Conservation (phyloP, 208 protist species). For the Acanthamoeba sp. region DNA sequence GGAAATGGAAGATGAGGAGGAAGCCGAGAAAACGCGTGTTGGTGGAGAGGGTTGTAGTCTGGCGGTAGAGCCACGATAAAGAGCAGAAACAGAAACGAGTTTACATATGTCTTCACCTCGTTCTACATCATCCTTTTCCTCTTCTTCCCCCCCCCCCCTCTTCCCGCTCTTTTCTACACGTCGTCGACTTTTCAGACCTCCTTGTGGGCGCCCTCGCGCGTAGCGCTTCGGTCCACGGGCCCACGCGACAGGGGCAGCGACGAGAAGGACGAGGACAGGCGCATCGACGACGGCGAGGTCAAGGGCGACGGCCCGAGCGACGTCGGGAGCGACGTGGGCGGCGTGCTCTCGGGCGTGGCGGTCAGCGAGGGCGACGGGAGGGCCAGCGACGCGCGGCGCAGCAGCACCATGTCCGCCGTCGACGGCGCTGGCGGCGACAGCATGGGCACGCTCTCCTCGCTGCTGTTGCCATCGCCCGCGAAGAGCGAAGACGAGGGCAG, state of each 20-base stretch:
- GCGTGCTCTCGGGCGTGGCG: neutral
- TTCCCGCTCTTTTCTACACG: no score
- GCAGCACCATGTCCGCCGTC: neutral
- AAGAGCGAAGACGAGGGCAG: constrained; percentile 8
- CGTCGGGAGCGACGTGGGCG: neutral
- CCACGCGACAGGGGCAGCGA: neutral
- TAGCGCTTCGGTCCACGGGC: no score
- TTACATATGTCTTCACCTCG: no score
- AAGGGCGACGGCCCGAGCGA: neutral
- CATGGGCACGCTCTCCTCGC: neutral
- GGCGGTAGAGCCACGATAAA: neutral
- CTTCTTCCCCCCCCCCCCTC: no score
- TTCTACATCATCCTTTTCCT: no score
- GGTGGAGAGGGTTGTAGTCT: no score
- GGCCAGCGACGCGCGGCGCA: neutral
- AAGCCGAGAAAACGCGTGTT: neutral
- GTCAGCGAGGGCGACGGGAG: neutral
- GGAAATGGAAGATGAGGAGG: neutral
- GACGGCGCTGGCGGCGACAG: neutral
- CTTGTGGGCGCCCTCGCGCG: no score
- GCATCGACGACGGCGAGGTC: neutral
- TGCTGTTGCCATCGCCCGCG: neutral
- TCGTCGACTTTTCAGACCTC: no score
- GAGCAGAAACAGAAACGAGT: neutral
- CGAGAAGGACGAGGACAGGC: neutral